These are phyloP conservation scores for Aureobasidium leucospermi DNA, from an alignment of 2,329 filamentous ascomycete species.

Conservation along the genomic window DNA sequence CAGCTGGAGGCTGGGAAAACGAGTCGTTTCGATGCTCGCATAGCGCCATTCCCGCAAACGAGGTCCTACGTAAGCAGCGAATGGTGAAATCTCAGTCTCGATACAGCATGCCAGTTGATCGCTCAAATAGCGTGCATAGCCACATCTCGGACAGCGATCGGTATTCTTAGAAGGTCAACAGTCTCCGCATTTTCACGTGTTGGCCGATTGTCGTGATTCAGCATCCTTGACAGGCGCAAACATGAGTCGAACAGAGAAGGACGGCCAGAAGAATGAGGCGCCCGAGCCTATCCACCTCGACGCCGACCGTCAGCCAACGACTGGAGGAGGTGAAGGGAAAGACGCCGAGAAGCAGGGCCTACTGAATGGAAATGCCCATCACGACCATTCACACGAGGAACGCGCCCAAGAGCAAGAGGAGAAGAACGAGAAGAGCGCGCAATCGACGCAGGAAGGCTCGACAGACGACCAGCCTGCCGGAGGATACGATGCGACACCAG, in stretches of 20 bases:
- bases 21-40: background rate
- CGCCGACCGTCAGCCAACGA: background rate
- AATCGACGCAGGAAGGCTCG: slow-evolving; percentile 18
- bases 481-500: slow-evolving; percentile 71
- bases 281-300: background rate
- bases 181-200: slow-evolving; percentile 11
- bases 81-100: background rate
- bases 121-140: background rate
- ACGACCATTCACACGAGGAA: background rate
- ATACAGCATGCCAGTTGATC: background rate
- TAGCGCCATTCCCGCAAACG: background rate
- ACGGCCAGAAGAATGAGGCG: background rate
- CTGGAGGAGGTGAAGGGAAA: background rate
- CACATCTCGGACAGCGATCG: background rate
- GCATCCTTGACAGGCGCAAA: background rate
- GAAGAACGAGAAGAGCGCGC: slow-evolving; percentile 6
- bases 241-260: background rate
- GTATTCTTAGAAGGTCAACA: background rate
- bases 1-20: background rate
- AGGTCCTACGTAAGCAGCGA: background rate
- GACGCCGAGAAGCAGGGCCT: background rate
- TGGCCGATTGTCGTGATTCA: background rate
- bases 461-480: slow-evolving; percentile 52
- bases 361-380: background rate
- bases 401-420: background rate